Conservation (phyloP, 331 rosid genomes). For the Rhamnella rubrinervis region DNA sequence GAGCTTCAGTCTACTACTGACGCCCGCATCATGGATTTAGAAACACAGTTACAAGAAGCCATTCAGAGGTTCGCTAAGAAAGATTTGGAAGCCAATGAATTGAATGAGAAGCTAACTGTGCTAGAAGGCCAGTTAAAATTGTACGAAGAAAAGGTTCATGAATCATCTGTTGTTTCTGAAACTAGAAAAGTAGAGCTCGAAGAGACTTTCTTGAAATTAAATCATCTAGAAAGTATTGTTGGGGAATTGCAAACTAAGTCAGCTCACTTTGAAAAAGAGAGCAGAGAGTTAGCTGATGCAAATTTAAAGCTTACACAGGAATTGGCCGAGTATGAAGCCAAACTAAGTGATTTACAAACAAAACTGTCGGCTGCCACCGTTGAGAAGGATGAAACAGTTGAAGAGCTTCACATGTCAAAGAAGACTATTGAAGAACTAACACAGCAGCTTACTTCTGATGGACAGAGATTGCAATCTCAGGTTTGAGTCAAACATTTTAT, state of each 20-base stretch:
- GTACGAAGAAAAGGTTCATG: conserved; percentile 48
- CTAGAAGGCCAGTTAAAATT: conserved; percentile 52
- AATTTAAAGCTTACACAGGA: conserved; percentile 62
- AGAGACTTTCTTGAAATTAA: conserved; percentile 54
- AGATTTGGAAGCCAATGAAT: conserved; percentile 73
- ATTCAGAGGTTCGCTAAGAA: conserved; percentile 48
- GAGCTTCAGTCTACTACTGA: conserved; percentile 57
- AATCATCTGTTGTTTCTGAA: conserved; percentile 45
- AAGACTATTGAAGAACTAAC: conserved; percentile 53
- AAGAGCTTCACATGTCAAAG: conserved; percentile 45
- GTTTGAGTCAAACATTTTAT: conserved; percentile 33
- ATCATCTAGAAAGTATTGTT: conserved; percentile 51
- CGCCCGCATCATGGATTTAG: conserved; percentile 45
- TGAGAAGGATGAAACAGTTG: conserved; percentile 60
- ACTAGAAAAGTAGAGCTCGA: conserved; percentile 52
- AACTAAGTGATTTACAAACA: conserved; percentile 52
- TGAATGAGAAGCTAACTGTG: conserved; percentile 57
- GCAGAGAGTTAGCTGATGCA: conserved; percentile 48
- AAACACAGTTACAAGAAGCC: conserved; percentile 64
- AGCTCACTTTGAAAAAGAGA: conserved; percentile 53
- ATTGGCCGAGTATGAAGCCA: conserved; percentile 53
- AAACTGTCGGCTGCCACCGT: conserved; percentile 41
- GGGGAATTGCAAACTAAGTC: conserved; percentile 65
- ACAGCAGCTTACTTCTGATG: conserved; percentile 57
- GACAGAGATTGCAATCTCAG: conserved; percentile 74